Evolutionary conservation across 1,139 yeast species (phyloP), one percentile per base, ranked within the genome.

Genomic region (Zygoascus meyerae): DNA sequence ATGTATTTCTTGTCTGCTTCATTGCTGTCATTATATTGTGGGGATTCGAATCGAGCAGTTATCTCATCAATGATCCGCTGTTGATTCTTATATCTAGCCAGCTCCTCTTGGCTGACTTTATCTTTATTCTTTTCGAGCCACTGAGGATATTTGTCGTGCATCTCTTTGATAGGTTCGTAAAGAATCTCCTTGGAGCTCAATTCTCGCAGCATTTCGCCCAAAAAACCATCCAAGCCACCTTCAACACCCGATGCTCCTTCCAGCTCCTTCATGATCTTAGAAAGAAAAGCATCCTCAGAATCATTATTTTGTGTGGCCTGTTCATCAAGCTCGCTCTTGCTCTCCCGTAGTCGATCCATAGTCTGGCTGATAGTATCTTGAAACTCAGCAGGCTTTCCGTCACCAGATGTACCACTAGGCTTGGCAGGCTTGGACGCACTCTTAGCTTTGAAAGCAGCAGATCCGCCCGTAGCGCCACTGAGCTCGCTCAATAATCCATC

Each of bases 91-190:
- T 66, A 69, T 7, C 71, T 58, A 30, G 49, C 50, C 29, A 57
- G 51, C 39, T 70, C 73, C 11, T 58, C 64, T 2, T 52, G 53
- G n/a, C 55, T 35, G 9, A 65, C 45, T 43, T 58, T 57, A 14
- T 59, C 68, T 48, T 72, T 68, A 54, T 82, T 74, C 42, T 75
- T 75, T 46, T 69, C 64, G 53, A 84, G 69, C 74, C 81, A 84
- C 14, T 65, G 75, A 2, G 86, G 86, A 51, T 62, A 71, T 52
- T 86, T 86, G 16, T 72, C 69, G 53, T 83, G 79, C 64, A 90
- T 74, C 52, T 87, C 95, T 59, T 82, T 84, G 68, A 92, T 77
- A 2, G 97, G 96, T 56, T 85, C 95, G 62, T 86, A 90, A 42
- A 92, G 72, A 29, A 90, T 86, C 49, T 83, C 94, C 63, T 87